A percentile compares a stretch with the other conserved stretches of the same genome.
Conservation (phyloP, 768 basidiomycete species). For the Cystoderma amianthinum region DNA sequence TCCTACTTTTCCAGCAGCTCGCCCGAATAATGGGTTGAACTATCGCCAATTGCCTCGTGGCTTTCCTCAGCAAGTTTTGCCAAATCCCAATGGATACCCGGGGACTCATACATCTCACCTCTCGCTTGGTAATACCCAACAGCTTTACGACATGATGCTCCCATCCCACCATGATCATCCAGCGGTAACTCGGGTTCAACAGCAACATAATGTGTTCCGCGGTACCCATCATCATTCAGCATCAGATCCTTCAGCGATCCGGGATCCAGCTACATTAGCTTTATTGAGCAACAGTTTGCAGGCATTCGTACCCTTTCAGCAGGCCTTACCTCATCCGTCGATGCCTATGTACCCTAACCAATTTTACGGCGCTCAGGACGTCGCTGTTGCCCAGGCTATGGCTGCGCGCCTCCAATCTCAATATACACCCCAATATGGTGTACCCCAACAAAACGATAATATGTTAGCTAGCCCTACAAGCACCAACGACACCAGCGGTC, state of each 20-base stretch:
- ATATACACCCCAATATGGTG: slow-evolving; percentile 46
- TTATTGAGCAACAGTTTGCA: slow-evolving; percentile 48
- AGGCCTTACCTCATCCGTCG: slow-evolving; percentile 33
- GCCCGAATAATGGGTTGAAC: slow-evolving; percentile 42
- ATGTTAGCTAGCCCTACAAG: slow-evolving; percentile 35
- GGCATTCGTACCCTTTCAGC: slow-evolving; percentile 51
- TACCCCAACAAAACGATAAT: slow-evolving; percentile 19
- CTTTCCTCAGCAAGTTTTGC: slow-evolving; percentile 47
- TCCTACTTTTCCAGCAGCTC: slow-evolving; percentile 43
- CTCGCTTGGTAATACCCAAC: slow-evolving; percentile 68
- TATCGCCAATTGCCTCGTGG: slow-evolving; percentile 62
- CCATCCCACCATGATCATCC: slow-evolving; percentile 46
- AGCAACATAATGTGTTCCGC: slow-evolving; percentile 71
- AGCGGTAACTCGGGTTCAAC: slow-evolving; percentile 70
- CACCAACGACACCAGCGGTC: slow-evolving; percentile 48
- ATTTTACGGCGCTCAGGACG: slow-evolving; percentile 58
- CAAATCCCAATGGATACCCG: slow-evolving; percentile 48
- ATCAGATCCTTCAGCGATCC: slow-evolving; percentile 72
- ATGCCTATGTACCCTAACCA: slow-evolving; percentile 65
- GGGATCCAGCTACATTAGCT: slow-evolving; percentile 64
- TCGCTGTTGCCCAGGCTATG: slow-evolving; percentile 49
- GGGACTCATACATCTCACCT: slow-evolving; percentile 53
- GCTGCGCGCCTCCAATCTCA: slow-evolving; percentile 60
- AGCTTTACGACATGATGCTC: slow-evolving; percentile 77
- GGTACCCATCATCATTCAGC: slow-evolving; percentile 76